Conservation (phyloP, 202 grass and related monocot species). For the Hordeum pubiflorum region DNA sequence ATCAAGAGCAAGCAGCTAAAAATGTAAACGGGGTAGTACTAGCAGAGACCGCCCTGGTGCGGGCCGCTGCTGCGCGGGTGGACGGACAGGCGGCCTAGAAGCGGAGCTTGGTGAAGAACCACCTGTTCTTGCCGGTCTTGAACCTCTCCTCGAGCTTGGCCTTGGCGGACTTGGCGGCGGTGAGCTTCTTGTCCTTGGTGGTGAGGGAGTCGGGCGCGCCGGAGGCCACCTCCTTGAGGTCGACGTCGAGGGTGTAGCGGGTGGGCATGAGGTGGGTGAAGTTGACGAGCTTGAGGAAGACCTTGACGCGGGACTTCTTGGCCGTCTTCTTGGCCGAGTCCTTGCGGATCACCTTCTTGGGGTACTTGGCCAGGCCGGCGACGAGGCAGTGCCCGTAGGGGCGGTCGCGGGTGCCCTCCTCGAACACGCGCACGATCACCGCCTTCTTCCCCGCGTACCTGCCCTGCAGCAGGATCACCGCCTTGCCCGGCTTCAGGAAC, state of each 20-base stretch:
- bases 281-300: constrained; percentile 42
- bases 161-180: constrained; percentile 65
- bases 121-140: constrained; percentile 20
- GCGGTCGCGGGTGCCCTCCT: constrained; percentile 26
- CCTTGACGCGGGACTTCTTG: constrained; percentile 90
- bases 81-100: constrained; percentile 20
- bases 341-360: constrained; percentile 76
- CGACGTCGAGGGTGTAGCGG: constrained; percentile 68
- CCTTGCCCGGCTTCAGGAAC: constrained; percentile 32
- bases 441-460: constrained; percentile 70
- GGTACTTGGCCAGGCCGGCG: constrained; percentile 57
- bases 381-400: constrained; percentile 86
- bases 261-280: constrained; percentile 76
- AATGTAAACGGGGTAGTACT: too few species aligned
- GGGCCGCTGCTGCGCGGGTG: too few species aligned
- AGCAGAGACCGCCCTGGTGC: too few species aligned
- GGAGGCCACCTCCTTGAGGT: constrained; percentile 24
- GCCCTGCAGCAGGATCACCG: constrained; percentile 69
- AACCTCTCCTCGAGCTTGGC: constrained; percentile 38
- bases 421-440: constrained; percentile 79
- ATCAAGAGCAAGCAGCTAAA: too few species aligned
- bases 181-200: constrained; percentile 57
- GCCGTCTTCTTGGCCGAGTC: constrained; percentile 78
- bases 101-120: constrained; percentile 19
- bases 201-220: constrained; percentile 37